Evolutionary conservation across 2,329 filamentous ascomycete genomes (phyloP).

Genomic region (Lasiodiplodia theobromae): DNA sequence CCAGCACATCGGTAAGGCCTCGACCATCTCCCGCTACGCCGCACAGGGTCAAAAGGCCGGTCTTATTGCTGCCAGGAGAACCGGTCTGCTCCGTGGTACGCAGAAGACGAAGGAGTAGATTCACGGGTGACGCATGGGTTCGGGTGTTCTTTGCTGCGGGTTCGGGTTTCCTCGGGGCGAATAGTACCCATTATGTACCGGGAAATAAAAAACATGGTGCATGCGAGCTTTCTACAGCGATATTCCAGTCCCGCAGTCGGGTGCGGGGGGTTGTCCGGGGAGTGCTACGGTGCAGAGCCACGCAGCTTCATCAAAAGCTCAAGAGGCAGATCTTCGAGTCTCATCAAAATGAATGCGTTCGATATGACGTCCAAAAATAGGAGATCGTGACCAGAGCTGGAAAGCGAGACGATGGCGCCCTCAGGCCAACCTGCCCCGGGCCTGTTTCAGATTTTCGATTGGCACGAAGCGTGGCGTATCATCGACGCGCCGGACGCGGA

Average conservation of each 20-base stretch:
- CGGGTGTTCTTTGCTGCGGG: constrained; percentile 33
- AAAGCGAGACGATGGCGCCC: background rate
- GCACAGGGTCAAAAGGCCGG: constrained; percentile 99
- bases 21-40: constrained; percentile 98
- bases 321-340: constrained; percentile 18
- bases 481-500: constrained; percentile 11
- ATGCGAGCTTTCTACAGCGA: constrained; percentile 28
- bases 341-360: constrained; percentile 23
- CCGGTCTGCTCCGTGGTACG: constrained; percentile 99
- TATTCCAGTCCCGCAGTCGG: constrained; percentile 1
- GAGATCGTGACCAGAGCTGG: constrained; percentile 17
- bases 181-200: constrained; percentile 31
- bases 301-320: constrained; percentile 21
- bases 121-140: constrained; percentile 35
- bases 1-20: constrained; percentile 99
- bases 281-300: constrained; percentile 16
- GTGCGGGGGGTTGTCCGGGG: constrained; percentile 5
- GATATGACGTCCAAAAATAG: constrained; percentile 30
- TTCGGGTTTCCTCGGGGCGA: constrained; percentile 31
- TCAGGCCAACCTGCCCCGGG: constrained; percentile 11
- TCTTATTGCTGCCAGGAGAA: constrained; percentile 99
- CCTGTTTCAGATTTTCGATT: constrained; percentile 29
- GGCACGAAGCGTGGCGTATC: constrained; percentile 21
- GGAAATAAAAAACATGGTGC: constrained; percentile 32
- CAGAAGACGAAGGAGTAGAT: constrained; percentile 95